A percentile compares a stretch with the other conserved stretches of the same genome.
Conservation (phyloP, 176 grass and related monocot species). For the Triticum dicoccoides region DNA sequence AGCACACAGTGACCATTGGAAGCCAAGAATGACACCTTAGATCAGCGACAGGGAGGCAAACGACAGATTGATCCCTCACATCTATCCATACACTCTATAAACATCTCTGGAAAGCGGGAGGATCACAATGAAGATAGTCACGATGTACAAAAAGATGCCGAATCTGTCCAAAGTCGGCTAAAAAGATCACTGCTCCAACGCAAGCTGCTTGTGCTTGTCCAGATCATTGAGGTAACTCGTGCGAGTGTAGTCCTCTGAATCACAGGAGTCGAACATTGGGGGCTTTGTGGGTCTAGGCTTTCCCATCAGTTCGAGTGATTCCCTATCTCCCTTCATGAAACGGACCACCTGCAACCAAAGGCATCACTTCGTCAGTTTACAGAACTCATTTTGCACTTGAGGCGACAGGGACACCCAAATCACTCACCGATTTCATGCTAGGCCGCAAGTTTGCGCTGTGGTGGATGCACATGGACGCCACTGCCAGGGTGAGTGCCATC, state of each 20-base stretch:
- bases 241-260: constrained; percentile 84
- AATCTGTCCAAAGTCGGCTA: constrained; percentile 15
- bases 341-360: constrained; percentile 51
- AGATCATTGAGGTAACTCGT: constrained; percentile 90
- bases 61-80: constrained; percentile 41
- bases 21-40: constrained; percentile 33
- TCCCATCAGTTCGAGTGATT: constrained; percentile 48
- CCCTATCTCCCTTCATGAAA: constrained; percentile 65
- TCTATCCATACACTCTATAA: constrained; percentile 38
- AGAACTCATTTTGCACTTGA: not conserved
- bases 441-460: constrained; percentile 72
- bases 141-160: constrained; percentile 47
- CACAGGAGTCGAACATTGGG: constrained; percentile 64
- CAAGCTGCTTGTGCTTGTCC: constrained; percentile 91
- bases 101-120: constrained; percentile 38
- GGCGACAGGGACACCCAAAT: not conserved
- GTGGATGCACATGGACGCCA: constrained; percentile 97
- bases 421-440: constrained; percentile 79
- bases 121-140: constrained; percentile 22
- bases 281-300: constrained; percentile 49
- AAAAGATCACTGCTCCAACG: constrained; percentile 64
- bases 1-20: not conserved
- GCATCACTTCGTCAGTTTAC: constrained; percentile 13
- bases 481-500: constrained; percentile 49
- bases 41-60: constrained; percentile 30